Percentiles rank a stretch among this genome's conserved stretches.
Evolutionary conservation across 495 filamentous ascomycete genomes (phyloP).

Genomic region (Astrothelium macrocarpum): DNA sequence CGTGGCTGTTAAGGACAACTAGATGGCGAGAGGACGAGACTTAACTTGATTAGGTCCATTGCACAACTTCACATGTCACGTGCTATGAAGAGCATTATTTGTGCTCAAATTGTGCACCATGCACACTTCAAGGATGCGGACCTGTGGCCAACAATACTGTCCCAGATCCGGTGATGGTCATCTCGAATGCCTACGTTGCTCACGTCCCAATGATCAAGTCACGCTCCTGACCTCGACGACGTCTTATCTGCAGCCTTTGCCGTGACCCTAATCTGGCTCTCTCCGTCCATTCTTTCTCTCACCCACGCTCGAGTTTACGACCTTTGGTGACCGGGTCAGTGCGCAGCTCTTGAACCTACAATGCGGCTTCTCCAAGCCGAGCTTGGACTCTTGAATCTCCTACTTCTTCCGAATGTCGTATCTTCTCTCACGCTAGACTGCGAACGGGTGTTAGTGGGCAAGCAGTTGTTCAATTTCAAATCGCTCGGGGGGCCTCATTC

Average conservation of each 20-base stretch:
- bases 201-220: background rate
- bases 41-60: too few relatives aligned
- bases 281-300: background rate
- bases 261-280: background rate
- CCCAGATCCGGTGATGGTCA: background rate
- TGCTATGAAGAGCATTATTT: too few relatives aligned
- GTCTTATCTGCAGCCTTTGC: background rate
- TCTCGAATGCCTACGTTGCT: background rate
- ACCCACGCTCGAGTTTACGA: background rate
- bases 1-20: background rate
- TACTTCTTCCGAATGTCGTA: conserved; percentile 39
- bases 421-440: conserved; percentile 51
- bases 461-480: conserved; percentile 54
- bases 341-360: background rate
- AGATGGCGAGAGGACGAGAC: too few relatives aligned
- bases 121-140: background rate
- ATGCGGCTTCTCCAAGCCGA: conserved; percentile 2
- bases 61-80: too few relatives aligned
- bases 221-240: background rate
- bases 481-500: conserved; percentile 64
- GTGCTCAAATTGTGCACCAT: background rate
- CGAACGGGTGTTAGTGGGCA: conserved; percentile 46
- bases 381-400: conserved; percentile 16
- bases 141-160: conserved; percentile 3
- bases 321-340: background rate